Base-by-base conservation (phyloP, 306 rosid species). In the Astragalus glycyphyllos region DNA sequence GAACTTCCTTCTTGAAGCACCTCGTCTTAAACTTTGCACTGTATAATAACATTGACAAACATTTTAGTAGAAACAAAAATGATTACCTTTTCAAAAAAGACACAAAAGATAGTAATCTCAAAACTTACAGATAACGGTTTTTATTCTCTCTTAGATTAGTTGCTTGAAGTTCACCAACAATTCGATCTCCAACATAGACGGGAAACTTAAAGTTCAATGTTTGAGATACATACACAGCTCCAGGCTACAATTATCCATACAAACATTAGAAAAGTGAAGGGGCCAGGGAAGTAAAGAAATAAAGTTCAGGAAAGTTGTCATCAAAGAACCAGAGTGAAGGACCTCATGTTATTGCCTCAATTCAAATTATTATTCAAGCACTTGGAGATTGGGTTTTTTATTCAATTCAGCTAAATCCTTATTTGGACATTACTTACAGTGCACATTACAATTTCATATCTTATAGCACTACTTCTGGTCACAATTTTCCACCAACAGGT, bases 211-310 rank as follows among this genome's bases (percentile, higher is more conserved):
- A 94, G 55, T 80, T 84, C 84, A 94, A 82, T 77, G 84, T 87
- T 78, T 94, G 98, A 65, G 95, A 90, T 53, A 77, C 85, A 61
- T 94, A 89, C 60, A 87, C 81, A 57, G 91, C 98, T 77, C 96
- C 95, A 3, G 97, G 97, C 95, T 94, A 64, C 84, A 71, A 55
- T 61, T 26, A 64, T 26, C 66, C 77, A 51, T 41, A 66, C 29
- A 23, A 49, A 53, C 31, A 49, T 72, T 38, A 14, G 44, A 74
- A 72, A 55, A 58, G 57, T 20, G 62, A 69, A 77, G 72, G 37
- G 15, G 15, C 20, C 48, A 68, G 7, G 26, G 50, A 66, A 68
- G 34, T 50, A 20, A 50, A 23, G n/a, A 5, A 68, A 42, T 26
- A 42, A 69, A 65, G 58, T 50, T 58, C 15, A 41, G 59, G 68